Percentiles rank a stretch among this genome's conserved stretches.
Conservation (phyloP, 108 stramenopile genomes). For the Fragilaria radians region DNA sequence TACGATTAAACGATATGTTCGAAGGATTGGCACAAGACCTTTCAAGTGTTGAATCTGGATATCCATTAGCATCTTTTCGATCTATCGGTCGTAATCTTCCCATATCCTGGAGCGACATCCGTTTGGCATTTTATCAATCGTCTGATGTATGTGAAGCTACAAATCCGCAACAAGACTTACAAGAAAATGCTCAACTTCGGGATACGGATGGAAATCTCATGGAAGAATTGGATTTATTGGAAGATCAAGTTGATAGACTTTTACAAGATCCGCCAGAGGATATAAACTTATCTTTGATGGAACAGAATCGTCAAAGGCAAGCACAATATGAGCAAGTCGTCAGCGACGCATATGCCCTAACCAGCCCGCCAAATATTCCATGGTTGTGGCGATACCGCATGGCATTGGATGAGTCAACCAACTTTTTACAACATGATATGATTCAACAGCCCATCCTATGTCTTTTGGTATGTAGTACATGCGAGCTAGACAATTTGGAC, state of each 20-base stretch:
- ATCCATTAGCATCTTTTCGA: conserved; percentile 64
- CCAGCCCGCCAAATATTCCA: conserved; percentile 49
- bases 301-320: conserved; percentile 18
- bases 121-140: conserved; percentile 34
- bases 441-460: conserved; percentile 34
- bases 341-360: conserved; percentile 58
- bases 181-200: conserved; percentile 30
- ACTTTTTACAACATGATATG: conserved; percentile 43
- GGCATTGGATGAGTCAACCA: conserved; percentile 58
- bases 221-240: conserved; percentile 51
- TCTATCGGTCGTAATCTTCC: conserved; percentile 38
- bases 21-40: conserved; percentile 19
- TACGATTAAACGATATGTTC: conserved; percentile 63
- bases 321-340: conserved; percentile 35
- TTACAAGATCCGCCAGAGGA: conserved; percentile 21
- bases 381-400: conserved; percentile 65
- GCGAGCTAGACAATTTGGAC: conserved; percentile 34
- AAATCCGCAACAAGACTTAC: conserved; percentile 26
- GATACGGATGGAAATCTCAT: conserved; percentile 33
- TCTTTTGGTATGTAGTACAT: conserved; percentile 34
- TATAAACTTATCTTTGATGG: conserved; percentile 2
- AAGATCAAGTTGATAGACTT: conserved; percentile 53
- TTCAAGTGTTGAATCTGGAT: not conserved
- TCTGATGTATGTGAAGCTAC: conserved; percentile 13
- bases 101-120: conserved; percentile 37